A percentile compares a stretch with the other conserved stretches of the same genome.
These are phyloP conservation scores for Ceratobasidium sp. DNA, from an alignment of 1,284 basidiomycete genomes.

Conservation along the genomic window DNA sequence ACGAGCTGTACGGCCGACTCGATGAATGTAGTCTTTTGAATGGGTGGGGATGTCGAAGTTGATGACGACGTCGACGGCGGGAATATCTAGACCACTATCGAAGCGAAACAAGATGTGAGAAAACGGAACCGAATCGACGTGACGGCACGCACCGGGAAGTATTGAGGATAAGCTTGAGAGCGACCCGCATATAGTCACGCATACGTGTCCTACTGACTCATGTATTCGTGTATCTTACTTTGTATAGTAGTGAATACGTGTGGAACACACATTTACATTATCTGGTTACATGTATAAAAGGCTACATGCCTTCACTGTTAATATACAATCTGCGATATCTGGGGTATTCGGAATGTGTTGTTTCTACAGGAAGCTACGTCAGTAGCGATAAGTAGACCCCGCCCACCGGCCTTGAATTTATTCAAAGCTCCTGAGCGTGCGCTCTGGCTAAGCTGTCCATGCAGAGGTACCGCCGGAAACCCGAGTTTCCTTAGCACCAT, in stretches of 20 bases:
- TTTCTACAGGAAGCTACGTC: constrained; percentile 78
- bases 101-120: constrained; percentile 23
- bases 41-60: constrained; percentile 99
- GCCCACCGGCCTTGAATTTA: constrained; percentile 96
- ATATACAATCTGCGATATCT: too few relatives aligned
- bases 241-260: too few relatives aligned
- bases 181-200: too few relatives aligned
- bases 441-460: constrained; percentile 95
- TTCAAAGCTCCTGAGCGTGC: constrained; percentile 91
- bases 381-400: constrained; percentile 91
- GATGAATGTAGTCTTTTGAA: constrained; percentile 99
- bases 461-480: constrained; percentile 94
- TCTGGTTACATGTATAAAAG: too few relatives aligned
- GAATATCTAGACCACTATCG: constrained; percentile 91
- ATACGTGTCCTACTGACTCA: too few relatives aligned
- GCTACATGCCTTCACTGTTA: too few relatives aligned
- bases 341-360: too few relatives aligned
- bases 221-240: too few relatives aligned
- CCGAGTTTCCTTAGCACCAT: constrained; percentile 92
- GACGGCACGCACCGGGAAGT: constrained; percentile 72
- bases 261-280: too few relatives aligned
- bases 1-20: constrained; percentile 97
- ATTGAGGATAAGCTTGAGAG: too few relatives aligned
- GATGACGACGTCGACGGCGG: constrained; percentile 95
- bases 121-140: constrained; percentile 40